Conservation (phyloP, 208 protist species). For the Acanthamoeba castellanii region DNA sequence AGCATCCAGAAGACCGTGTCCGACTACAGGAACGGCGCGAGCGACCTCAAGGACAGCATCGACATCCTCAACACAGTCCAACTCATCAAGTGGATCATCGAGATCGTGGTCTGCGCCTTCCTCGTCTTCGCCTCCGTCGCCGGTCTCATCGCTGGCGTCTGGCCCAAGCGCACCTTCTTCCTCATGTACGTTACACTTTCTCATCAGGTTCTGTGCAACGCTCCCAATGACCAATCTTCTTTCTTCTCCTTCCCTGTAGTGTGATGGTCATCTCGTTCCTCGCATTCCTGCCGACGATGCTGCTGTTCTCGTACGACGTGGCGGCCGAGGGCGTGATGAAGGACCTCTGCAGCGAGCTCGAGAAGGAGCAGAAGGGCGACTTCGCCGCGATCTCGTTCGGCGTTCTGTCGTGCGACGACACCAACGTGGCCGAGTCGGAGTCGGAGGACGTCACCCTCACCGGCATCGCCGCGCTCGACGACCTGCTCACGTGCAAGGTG, state of each 20-base stretch:
- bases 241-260: background rate
- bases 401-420: conserved; percentile 1
- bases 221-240: background rate
- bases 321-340: conserved; percentile 10
- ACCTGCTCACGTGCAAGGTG: conserved; percentile 26
- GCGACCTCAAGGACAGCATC: conserved; percentile 31
- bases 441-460: background rate
- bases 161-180: conserved; percentile 46
- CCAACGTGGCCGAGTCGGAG: background rate
- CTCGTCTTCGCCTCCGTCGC: conserved; percentile 46
- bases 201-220: background rate
- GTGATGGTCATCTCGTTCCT: conserved; percentile 55
- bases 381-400: background rate
- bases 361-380: conserved; percentile 7
- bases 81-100: conserved; percentile 38
- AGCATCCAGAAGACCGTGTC: conserved; percentile 8
- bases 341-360: conserved; percentile 22
- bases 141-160: conserved; percentile 28
- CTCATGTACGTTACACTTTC: conserved; percentile 21
- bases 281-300: background rate
- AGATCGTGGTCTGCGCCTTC: conserved; percentile 45
- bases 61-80: background rate
- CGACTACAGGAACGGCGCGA: conserved; percentile 22
- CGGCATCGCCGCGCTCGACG: conserved; percentile 31
- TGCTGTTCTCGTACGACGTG: conserved; percentile 47